Percentiles rank a stretch among this genome's conserved stretches.
Conservation (phyloP, 2,329 filamentous ascomycete genomes). For the Fusarium anguioides region DNA sequence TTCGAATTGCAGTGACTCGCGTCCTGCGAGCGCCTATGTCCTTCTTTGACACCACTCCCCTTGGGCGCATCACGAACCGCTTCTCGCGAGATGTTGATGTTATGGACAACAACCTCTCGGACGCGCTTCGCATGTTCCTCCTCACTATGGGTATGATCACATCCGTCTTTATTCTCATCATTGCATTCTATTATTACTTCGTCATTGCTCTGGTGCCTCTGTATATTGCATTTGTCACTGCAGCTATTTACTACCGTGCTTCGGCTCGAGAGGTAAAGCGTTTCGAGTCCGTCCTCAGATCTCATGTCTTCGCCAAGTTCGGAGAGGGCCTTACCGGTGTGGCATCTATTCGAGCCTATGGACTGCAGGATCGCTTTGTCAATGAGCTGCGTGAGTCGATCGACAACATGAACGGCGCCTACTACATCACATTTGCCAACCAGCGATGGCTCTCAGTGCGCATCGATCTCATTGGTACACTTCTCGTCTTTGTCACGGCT, state of each 20-base stretch:
- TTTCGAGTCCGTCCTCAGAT: constrained; percentile 89
- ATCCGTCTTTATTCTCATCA: constrained; percentile 88
- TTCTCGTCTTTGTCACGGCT: constrained; percentile 87
- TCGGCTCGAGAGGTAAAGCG: constrained; percentile 96
- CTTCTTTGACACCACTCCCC: constrained; percentile 96
- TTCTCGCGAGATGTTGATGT: constrained; percentile 96
- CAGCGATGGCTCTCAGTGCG: constrained; percentile 92
- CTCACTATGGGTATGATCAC: constrained; percentile 85
- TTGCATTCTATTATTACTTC: constrained; percentile 95
- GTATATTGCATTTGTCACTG: constrained; percentile 80
- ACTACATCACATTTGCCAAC: constrained; percentile 95
- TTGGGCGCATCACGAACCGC: constrained; percentile 94
- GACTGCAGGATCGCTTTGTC: constrained; percentile 80
- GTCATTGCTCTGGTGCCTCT: constrained; percentile 71
- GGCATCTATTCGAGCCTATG: constrained; percentile 89
- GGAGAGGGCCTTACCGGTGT: constrained; percentile 87
- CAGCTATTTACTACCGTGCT: constrained; percentile 87
- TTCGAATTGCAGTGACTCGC: constrained; percentile 80
- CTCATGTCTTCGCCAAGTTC: constrained; percentile 89
- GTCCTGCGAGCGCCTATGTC: constrained; percentile 82
- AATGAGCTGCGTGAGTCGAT: constrained; percentile 76
- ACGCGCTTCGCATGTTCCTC: constrained; percentile 93
- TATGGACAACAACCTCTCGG: constrained; percentile 92
- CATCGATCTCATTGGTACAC: constrained; percentile 84
- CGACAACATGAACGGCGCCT: constrained; percentile 92